These are phyloP conservation scores for Fusarium proliferatum DNA, from an alignment of 2,329 filamentous ascomycete genomes.

Conservation along the genomic window DNA sequence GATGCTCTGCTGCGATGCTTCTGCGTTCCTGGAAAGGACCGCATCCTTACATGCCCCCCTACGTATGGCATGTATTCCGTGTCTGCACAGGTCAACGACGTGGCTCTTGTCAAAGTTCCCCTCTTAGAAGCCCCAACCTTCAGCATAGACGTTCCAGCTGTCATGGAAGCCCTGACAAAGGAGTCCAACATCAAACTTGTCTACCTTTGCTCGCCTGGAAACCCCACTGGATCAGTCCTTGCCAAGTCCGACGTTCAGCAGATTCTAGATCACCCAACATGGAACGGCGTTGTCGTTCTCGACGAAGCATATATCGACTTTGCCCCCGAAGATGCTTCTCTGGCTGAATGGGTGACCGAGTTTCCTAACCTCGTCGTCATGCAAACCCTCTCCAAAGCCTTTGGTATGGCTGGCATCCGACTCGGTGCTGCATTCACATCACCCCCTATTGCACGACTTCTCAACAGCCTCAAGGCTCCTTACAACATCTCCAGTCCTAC, in stretches of 20 bases:
- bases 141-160: conserved; percentile 75
- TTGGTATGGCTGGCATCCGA: conserved; percentile 93
- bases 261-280: conserved; percentile 85
- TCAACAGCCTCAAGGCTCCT: conserved; percentile 94
- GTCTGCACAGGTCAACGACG: conserved; percentile 93
- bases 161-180: conserved; percentile 72
- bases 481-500: conserved; percentile 96
- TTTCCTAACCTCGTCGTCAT: conserved; percentile 97
- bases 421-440: conserved; percentile 87
- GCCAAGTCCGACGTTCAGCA: conserved; percentile 77
- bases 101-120: conserved; percentile 87
- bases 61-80: conserved; percentile 99
- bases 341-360: conserved; percentile 91
- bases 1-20: conserved; percentile 94
- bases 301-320: conserved; percentile 99
- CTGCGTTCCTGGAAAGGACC: conserved; percentile 86
- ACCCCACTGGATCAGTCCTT: conserved; percentile 87
- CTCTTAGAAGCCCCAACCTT: conserved; percentile 79
- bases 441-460: conserved; percentile 76
- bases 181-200: conserved; percentile 80
- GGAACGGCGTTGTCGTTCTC: conserved; percentile 93
- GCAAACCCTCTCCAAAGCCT: conserved; percentile 98
- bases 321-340: conserved; percentile 76
- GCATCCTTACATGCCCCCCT: conserved; percentile 93
- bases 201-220: conserved; percentile 95